Evolutionary conservation across 352 stramenopile genomes (phyloP), one percentile per base, ranked within the genome.

Genomic region (Paralagenidium karlingii): DNA sequence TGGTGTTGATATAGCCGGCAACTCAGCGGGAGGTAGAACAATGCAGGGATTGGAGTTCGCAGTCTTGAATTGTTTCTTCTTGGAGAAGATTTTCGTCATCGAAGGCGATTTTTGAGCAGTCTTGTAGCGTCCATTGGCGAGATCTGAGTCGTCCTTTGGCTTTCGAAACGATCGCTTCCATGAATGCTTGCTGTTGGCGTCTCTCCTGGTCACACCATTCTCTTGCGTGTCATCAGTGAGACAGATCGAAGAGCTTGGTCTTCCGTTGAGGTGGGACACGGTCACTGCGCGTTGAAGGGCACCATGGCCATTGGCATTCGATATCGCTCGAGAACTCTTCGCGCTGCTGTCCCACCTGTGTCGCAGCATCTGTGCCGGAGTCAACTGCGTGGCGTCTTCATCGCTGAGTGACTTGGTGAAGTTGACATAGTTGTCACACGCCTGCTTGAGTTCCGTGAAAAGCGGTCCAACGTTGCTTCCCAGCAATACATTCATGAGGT

Each of bases 401-500:
- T 49, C 33, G n/a, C n/a, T n/a, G 10, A 63, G 24, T 1, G 34
- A 45, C 21, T 51, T 58, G 6, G 32, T 15, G 34, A 45, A 64
- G 7, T 51, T 49, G 0, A 55, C 51, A 34, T 86, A 88, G 8
- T 63, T 66, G 13, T 56, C 46, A 30, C 75, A 89, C 8, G 71
- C 69, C 19, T 55, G 58, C 2, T 62, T 66, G 18, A 89, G 29
- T 11, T 77, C 55, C 18, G 52, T 71, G 53, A 89, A 63, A 51
- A 83, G 85, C 25, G 61, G 55, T 6, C 71, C 62, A 34, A 86
- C 51, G 38, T 61, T 62, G 8, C 55, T 61, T 15, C 54, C 55
- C 18, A 89, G 31, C 12, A 83, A 46, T 40, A 68, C 53, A 38
- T 66, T 82, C 24, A 89, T 47, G 29, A 66, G 46, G 27, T 79